Conservation (phyloP, 495 filamentous ascomycete species). For the Trichocladium uniseriatum region DNA sequence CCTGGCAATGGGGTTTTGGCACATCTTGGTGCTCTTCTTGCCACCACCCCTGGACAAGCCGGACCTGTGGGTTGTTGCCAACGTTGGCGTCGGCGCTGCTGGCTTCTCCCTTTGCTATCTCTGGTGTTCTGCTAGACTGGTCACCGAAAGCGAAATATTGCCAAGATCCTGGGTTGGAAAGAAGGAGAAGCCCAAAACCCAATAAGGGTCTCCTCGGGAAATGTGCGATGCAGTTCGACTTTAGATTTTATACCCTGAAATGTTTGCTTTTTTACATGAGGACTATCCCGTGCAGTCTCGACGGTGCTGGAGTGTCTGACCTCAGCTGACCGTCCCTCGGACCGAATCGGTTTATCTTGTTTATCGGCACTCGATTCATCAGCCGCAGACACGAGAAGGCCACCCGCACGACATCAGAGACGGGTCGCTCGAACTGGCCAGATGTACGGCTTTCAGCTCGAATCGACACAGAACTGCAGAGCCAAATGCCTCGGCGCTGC, state of each 20-base stretch:
- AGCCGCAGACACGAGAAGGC: too few relatives aligned
- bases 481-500: too few relatives aligned
- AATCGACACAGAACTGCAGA: too few relatives aligned
- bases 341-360: neutral
- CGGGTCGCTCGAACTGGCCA: too few relatives aligned
- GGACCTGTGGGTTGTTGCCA: constrained; percentile 87
- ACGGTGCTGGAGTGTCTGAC: neutral
- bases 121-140: constrained; percentile 73
- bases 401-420: too few relatives aligned
- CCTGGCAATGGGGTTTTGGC: constrained; percentile 64
- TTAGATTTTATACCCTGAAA: constrained; percentile 4
- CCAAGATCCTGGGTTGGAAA: constrained; percentile 17
- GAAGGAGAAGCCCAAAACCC: constrained; percentile 32
- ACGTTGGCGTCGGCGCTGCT: constrained; percentile 73
- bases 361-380: neutral
- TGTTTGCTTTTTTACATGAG: neutral
- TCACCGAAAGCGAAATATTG: constrained; percentile 48
- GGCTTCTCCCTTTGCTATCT: constrained; percentile 82
- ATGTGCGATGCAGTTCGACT: neutral
- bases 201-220: constrained; percentile 10
- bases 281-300: too few relatives aligned
- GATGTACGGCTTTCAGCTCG: too few relatives aligned
- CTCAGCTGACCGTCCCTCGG: neutral
- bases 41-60: constrained; percentile 64
- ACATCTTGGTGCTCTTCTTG: constrained; percentile 61